Base-by-base conservation (phyloP, 805 yeast species). In the Hanseniaspora thailandica region DNA sequence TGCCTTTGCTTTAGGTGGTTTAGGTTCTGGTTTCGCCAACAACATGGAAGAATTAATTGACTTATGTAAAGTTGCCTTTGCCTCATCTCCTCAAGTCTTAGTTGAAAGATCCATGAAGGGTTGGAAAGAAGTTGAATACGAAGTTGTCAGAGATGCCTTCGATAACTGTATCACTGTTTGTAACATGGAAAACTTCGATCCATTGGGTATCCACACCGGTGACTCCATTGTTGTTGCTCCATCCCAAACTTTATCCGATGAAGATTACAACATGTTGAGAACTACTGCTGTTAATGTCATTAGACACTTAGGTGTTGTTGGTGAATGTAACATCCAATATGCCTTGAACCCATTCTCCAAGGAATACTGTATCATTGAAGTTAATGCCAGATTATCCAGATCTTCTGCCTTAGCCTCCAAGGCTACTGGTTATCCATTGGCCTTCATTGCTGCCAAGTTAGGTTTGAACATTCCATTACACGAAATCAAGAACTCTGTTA, bases 181-280 rank as follows among this genome's bases (percentile, higher is more conserved):
- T 77, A 90, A 90, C 71, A 90, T 90, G 98, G 98, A 90, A 73
- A 90, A 90, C 75, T 90, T 90, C 62, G 98, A 90, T 71, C 98
- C 98, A 43, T 78, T 90, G 61, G 98, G 98, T 62, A 84, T 90
- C 63, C 98, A 90, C 72, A 90, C 98, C 54, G 98, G 98, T 74
- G 98, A 90, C 69, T 93, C 98, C 40, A 93, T 90, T 63, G 98
- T 90, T 47, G 96, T 93, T 65, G 98, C 98, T 53, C 98, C 98
- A 47, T 88, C 97, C 41, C 98, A 90, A 72, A 90, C 98, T 39
- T 74, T 90, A 63, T 84, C 96, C 36, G 98, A 90, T 70, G 95
- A 89, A 68, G 98, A 90, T 67, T 90, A 86, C 72, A 95, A 90
- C 72, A 93, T 90, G 98, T 80, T 90, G 63, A 83, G 98, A 74